phyloP scores from a whole-genome alignment of 2,329 filamentous ascomycete genomes.

The Sarocladiaceae sp. region DNA sequence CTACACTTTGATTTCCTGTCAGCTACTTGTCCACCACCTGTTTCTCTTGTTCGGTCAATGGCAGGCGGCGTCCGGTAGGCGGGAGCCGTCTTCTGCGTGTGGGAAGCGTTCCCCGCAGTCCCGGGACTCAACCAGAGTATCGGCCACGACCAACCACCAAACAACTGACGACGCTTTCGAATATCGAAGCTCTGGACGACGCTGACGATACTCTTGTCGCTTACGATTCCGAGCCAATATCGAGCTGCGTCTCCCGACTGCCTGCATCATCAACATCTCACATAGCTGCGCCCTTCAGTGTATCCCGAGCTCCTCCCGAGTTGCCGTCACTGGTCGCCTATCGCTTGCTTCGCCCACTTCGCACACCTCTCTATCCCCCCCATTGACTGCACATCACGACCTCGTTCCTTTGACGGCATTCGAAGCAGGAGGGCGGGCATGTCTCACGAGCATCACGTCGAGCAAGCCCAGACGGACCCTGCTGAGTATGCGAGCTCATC shows the following conservation, averaged over 20 bases:
- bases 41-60: constrained; percentile 42
- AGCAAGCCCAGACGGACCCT: constrained; percentile 30
- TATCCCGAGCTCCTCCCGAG: constrained; percentile 4
- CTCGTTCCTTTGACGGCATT: too few species aligned
- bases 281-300: too few species aligned
- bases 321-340: not conserved
- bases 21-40: not conserved
- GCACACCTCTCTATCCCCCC: too few species aligned
- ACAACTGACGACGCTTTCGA: too few species aligned
- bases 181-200: not conserved
- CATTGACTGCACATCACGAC: not conserved
- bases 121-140: constrained; percentile 29
- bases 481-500: constrained; percentile 29
- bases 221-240: too few species aligned
- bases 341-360: not conserved
- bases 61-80: constrained; percentile 49
- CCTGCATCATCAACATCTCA: too few species aligned
- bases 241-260: too few species aligned
- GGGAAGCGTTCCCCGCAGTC: constrained; percentile 52
- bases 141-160: constrained; percentile 1
- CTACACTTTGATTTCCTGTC: not conserved
- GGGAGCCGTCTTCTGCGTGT: constrained; percentile 49
- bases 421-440: constrained; percentile 33
- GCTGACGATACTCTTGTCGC: too few species aligned
- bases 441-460: constrained; percentile 39